Percentiles rank a stretch among this genome's conserved stretches.
These are phyloP conservation scores for Ilex asprella DNA, from an alignment of 257 asterid genomes.

Conservation along the genomic window DNA sequence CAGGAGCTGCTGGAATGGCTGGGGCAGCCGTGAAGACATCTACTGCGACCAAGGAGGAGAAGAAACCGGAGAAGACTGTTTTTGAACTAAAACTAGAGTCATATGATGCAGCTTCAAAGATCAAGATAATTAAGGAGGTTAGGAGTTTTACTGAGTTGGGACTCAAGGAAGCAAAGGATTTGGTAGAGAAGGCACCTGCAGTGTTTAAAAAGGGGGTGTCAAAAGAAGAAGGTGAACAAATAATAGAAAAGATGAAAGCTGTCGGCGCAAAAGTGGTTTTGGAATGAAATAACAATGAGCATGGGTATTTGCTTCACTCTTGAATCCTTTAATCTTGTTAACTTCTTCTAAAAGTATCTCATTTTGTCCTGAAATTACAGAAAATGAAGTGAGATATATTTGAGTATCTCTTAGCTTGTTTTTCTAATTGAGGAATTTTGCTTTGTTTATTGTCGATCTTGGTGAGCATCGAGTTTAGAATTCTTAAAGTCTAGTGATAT, in stretches of 20 bases:
- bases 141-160: slow-evolving; percentile 37
- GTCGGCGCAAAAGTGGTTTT: slow-evolving; percentile 34
- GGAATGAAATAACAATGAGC: slow-evolving; percentile 23
- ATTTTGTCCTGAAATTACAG: too few species aligned
- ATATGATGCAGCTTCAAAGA: slow-evolving; percentile 60
- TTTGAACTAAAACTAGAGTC: slow-evolving; percentile 74
- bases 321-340: too few species aligned
- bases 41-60: slow-evolving; percentile 45
- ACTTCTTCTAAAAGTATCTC: too few species aligned
- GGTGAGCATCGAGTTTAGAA: too few species aligned
- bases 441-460: too few species aligned
- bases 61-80: slow-evolving; percentile 59
- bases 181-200: slow-evolving; percentile 39
- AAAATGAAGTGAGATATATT: too few species aligned
- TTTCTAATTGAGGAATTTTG: too few species aligned
- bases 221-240: slow-evolving; percentile 41
- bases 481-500: too few species aligned
- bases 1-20: slow-evolving; percentile 50
- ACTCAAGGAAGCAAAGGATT: slow-evolving; percentile 40
- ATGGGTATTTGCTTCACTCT: too few species aligned
- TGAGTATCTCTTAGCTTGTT: too few species aligned
- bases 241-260: slow-evolving; percentile 38
- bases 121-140: slow-evolving; percentile 54
- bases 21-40: slow-evolving; percentile 19
- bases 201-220: slow-evolving; percentile 39